Conservation (phyloP, 2,329 filamentous ascomycete genomes). For the Epichloe typhina region DNA sequence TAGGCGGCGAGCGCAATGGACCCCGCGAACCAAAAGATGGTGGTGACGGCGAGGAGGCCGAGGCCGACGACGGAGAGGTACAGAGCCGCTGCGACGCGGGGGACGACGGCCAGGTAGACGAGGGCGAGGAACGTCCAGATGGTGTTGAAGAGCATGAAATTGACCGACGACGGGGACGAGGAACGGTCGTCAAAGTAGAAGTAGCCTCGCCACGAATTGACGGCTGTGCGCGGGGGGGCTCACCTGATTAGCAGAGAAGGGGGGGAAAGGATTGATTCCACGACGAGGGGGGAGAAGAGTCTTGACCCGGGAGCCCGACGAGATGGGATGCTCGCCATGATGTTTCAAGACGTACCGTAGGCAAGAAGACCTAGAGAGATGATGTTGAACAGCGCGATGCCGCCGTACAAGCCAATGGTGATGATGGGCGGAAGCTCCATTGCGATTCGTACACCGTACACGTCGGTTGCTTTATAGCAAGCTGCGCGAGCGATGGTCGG, state of each 20-base stretch:
- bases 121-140: slow-evolving; percentile 66
- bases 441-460: background rate
- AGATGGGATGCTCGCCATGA: no score
- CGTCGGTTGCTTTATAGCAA: no score
- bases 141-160: slow-evolving; percentile 69
- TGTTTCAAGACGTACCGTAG: slow-evolving; percentile 1
- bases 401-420: slow-evolving; percentile 4
- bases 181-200: slow-evolving; percentile 11
- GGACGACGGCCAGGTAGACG: slow-evolving; percentile 55
- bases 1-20: slow-evolving; percentile 63
- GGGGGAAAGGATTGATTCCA: no score
- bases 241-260: background rate
- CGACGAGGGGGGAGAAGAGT: background rate
- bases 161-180: slow-evolving; percentile 47
- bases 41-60: slow-evolving; percentile 56
- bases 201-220: slow-evolving; percentile 2
- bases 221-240: slow-evolving; percentile 1
- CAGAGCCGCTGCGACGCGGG: slow-evolving; percentile 44
- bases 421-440: slow-evolving; percentile 6
- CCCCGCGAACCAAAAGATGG: slow-evolving; percentile 83
- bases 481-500: no score
- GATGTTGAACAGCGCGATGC: slow-evolving; percentile 5
- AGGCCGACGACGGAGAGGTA: slow-evolving; percentile 55
- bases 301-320: no score
- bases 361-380: slow-evolving; percentile 5